Evolutionary conservation across 2,329 filamentous ascomycete species (phyloP).

Genomic region (Aspergillus jensenii): DNA sequence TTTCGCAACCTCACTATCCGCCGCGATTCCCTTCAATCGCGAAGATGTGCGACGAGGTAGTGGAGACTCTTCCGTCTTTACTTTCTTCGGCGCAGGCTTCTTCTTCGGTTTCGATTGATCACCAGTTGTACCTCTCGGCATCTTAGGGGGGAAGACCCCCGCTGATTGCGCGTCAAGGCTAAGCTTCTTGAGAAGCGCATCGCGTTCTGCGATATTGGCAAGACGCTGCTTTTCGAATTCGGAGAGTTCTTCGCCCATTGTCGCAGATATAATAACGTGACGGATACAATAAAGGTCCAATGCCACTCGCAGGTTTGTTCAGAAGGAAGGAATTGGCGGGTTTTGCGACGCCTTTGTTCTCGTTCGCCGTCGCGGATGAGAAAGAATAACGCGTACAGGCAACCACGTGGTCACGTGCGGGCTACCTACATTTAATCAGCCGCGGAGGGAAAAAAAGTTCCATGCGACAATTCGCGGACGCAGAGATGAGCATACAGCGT

Average conservation of each 20-base stretch:
- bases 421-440: not conserved
- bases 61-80: conserved; percentile 61
- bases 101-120: conserved; percentile 51
- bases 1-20: conserved; percentile 67
- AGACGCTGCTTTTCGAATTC: conserved; percentile 83
- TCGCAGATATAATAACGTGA: conserved; percentile 4
- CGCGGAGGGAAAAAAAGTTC: not conserved
- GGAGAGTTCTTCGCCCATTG: conserved; percentile 58
- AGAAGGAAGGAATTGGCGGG: not conserved
- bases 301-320: not conserved
- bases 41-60: conserved; percentile 61
- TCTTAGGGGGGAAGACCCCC: conserved; percentile 60
- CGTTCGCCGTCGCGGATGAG: not conserved
- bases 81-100: conserved; percentile 50
- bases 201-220: conserved; percentile 84
- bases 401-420: conserved; percentile 25
- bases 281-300: not conserved
- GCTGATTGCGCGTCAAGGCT: conserved; percentile 67
- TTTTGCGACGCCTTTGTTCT: not conserved
- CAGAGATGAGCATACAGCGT: conserved; percentile 25
- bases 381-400: conserved; percentile 16
- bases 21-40: conserved; percentile 61
- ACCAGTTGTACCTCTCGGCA: conserved; percentile 50
- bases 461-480: not conserved
- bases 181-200: conserved; percentile 76